phyloP scores from a whole-genome alignment of 139 green algal genomes.

The Volvox africanus region DNA sequence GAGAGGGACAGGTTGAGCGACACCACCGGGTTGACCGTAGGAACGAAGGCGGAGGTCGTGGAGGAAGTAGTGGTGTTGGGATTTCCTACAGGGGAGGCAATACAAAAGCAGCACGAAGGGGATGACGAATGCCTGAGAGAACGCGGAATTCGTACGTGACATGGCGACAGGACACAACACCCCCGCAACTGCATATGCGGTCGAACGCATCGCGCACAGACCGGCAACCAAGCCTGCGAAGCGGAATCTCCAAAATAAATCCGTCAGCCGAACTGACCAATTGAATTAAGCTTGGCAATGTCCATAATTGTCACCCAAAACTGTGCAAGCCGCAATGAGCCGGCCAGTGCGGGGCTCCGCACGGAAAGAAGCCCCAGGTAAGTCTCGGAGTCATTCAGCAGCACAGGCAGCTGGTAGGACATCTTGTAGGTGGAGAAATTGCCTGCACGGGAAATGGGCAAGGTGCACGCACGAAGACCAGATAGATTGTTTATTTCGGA shows the following conservation, averaged over 20 bases:
- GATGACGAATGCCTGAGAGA: too few relatives aligned
- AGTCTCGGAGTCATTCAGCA: slow-evolving; percentile 6
- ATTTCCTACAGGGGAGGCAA: too few relatives aligned
- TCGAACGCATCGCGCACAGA: too few relatives aligned
- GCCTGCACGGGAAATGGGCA: slow-evolving; percentile 17
- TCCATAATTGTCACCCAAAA: slow-evolving; percentile 43
- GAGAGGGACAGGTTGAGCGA: slow-evolving; percentile 29
- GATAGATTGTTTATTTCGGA: too few relatives aligned
- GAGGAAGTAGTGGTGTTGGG: neutral
- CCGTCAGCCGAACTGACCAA: slow-evolving; percentile 5
- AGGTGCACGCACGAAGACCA: too few relatives aligned
- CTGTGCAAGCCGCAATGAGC: slow-evolving; percentile 10
- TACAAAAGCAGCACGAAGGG: too few relatives aligned
- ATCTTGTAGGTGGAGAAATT: slow-evolving; percentile 36
- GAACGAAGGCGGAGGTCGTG: neutral
- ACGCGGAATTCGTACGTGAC: too few relatives aligned
- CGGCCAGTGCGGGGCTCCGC: slow-evolving; percentile 20
- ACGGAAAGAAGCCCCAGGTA: slow-evolving; percentile 54
- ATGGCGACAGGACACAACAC: too few relatives aligned
- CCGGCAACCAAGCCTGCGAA: too few relatives aligned
- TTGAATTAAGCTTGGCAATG: neutral
- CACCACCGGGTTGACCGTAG: slow-evolving; percentile 47
- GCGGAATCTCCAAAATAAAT: neutral
- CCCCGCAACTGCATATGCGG: too few relatives aligned
- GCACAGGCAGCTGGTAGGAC: slow-evolving; percentile 40